These are phyloP conservation scores for Epicoccum sorghinum DNA, from an alignment of 2,329 filamentous ascomycete species.

Conservation along the genomic window DNA sequence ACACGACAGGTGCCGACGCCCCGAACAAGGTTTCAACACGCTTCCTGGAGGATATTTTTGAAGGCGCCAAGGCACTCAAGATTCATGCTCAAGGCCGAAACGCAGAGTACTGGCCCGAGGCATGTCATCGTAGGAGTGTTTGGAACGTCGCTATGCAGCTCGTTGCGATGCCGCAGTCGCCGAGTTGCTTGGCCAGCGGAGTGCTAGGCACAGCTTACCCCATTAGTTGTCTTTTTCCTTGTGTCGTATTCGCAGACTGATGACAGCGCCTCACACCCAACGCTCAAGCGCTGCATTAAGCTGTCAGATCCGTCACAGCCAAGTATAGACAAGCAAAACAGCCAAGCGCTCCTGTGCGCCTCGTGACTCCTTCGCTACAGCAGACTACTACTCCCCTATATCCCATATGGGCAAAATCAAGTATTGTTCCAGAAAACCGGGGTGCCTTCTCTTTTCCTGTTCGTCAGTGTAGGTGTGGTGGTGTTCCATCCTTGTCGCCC, in stretches of 20 bases:
- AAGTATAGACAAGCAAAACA: conserved; percentile 35
- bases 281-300: conserved; percentile 23
- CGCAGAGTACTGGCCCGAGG: conserved; percentile 1
- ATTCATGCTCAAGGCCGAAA: conserved; percentile 25
- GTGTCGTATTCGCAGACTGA: not conserved
- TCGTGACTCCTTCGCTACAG: not conserved
- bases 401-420: not conserved
- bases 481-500: conserved; percentile 27
- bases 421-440: conserved; percentile 10
- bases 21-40: conserved; percentile 23
- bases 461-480: not conserved
- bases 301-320: conserved; percentile 30
- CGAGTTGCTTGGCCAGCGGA: not conserved
- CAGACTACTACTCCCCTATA: not conserved
- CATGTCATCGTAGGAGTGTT: not conserved
- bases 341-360: conserved; percentile 14
- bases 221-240: no score
- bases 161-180: not conserved
- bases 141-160: not conserved
- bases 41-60: conserved; percentile 16
- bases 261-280: conserved; percentile 9
- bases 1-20: conserved; percentile 20
- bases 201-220: not conserved
- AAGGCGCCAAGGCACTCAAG: conserved; percentile 28
- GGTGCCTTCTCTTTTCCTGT: not conserved